Evolutionary conservation across 2,329 filamentous ascomycete genomes (phyloP), one percentile per base, ranked within the genome.

Genomic region (Colletotrichum paranaense): DNA sequence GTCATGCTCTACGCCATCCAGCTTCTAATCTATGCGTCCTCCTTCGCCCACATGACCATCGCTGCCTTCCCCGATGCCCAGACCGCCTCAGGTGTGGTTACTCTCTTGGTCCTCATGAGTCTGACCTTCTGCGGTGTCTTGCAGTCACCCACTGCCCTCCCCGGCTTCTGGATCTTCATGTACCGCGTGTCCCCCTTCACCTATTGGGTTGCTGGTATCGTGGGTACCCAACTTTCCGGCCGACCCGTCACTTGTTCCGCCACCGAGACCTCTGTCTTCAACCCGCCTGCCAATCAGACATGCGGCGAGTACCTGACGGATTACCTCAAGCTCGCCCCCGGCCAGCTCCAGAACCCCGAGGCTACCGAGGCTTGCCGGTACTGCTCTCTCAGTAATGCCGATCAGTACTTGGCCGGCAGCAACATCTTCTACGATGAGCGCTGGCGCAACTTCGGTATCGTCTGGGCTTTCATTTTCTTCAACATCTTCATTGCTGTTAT

Each of bases 91-190:
- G 90, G 88, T 59, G 80, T 94, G 22, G 90, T 90, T 65, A 90
- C 89, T 7, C 79, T 93, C 32, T 78, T 92, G 19, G 87, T 90
- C 73, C 85, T 89, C 30, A 86, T 93, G 79, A 88, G 85, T 74
- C 82, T 91, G 49, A 85, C 90, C 68, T 93, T 93, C 84, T 90
- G 88, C 77, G 87, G 92, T 79, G 92, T 94, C 4, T 82, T 94
- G 67, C 90, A 92, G 73, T 81, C 87, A 0, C 88, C 91, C 0
- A 73, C 78, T 4, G 85, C 86, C 0, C 85, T 95, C 1, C 92
- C 93, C 0, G 87, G 89, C 0, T 95, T 95, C 84, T 95, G 93
- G 93, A 90, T 90, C 74, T 94, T 94, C 83, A 94, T 94, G 92
- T 93, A 94, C 81, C 87, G 90, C 30, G 85, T 90, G 12, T 91